A percentile compares a stretch with the other conserved stretches of the same genome.
Conservation (phyloP, 2,329 filamentous ascomycete species). For the Clarireedia monteithiana region DNA sequence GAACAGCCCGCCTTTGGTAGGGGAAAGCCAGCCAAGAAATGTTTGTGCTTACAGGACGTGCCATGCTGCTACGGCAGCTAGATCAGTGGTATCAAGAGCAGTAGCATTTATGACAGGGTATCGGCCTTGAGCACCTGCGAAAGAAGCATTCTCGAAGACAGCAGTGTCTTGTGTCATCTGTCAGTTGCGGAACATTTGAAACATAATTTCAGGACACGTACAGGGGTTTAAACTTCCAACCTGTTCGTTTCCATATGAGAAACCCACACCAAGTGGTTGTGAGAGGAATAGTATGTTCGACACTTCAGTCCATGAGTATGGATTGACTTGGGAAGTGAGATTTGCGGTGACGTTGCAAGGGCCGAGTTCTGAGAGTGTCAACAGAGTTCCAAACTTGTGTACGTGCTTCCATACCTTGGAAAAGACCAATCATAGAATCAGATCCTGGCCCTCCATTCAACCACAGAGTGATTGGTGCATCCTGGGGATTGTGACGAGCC, state of each 20-base stretch:
- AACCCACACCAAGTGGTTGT: constrained; percentile 60
- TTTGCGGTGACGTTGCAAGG: constrained; percentile 33
- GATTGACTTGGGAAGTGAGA: constrained; percentile 32
- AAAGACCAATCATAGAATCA: constrained; percentile 47
- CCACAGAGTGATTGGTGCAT: constrained; percentile 43
- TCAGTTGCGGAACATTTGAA: not conserved
- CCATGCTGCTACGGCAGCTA: constrained; percentile 47
- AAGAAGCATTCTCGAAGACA: constrained; percentile 13
- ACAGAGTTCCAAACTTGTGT: not conserved
- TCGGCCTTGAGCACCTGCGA: constrained; percentile 16
- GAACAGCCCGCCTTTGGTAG: not conserved
- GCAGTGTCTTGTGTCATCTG: not conserved
- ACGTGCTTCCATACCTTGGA: constrained; percentile 26
- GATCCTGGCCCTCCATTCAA: constrained; percentile 46
- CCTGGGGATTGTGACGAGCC: constrained; percentile 37
- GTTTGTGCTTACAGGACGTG: constrained; percentile 34
- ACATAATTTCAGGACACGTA: not conserved
- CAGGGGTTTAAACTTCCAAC: constrained; percentile 20
- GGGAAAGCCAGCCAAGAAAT: not conserved
- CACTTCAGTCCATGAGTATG: constrained; percentile 55
- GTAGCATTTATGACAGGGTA: constrained; percentile 34
- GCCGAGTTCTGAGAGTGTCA: constrained; percentile 28
- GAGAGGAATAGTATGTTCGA: constrained; percentile 44
- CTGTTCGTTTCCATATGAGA: constrained; percentile 47
- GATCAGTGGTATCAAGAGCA: constrained; percentile 45